Evolutionary conservation across 2,329 filamentous ascomycete genomes (phyloP), one percentile per base, ranked within the genome.

Genomic region (Aspergillus candidus): DNA sequence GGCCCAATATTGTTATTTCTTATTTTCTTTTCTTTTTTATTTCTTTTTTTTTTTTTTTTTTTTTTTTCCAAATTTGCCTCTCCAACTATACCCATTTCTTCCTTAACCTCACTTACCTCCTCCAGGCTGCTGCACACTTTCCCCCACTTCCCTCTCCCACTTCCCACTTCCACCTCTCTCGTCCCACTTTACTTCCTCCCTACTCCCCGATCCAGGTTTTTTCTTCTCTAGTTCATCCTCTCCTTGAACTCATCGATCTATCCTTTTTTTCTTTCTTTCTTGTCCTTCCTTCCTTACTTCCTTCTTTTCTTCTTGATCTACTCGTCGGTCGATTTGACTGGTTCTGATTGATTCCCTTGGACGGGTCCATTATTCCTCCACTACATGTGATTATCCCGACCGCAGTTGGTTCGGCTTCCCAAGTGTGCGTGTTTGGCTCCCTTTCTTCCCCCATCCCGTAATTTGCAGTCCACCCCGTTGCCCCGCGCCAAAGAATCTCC

Each of bases 61-160:
- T 32, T 31, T 31, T 33, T 38, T 18, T 32, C 22, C 36, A 30
- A n/a, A 14, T 40, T 40, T 30, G 38, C 38, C 38, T 40, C 31
- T 33, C 8, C 6, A 27, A 27, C 22, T 27, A 27, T 27, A 27
- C 22, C 22, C 22, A 27, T 27, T 27, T 27, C 22, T 27, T 27
- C 22, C 22, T 27, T 27, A 7, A 27, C 22, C 22, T 27, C 15
- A 34, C 31, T 34, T 11, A 14, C n/a, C 38, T 32, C 38, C 18
- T 33, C 30, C 10, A n/a, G n/a, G n/a, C n/a, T n/a, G n/a, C n/a
- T n/a, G n/a, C n/a, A n/a, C n/a, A n/a, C n/a, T 32, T 44, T 36
- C 35, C 35, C 18, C 17, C 36, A 44, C 15, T 44, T 15, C 32
- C n/a, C 11, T 12, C 32, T 15, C 13, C 4, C 13, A 34, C 22